These are phyloP conservation scores for Paraglomus occultum DNA, from an alignment of 192 early-diverging fungal genomes.

Conservation along the genomic window DNA sequence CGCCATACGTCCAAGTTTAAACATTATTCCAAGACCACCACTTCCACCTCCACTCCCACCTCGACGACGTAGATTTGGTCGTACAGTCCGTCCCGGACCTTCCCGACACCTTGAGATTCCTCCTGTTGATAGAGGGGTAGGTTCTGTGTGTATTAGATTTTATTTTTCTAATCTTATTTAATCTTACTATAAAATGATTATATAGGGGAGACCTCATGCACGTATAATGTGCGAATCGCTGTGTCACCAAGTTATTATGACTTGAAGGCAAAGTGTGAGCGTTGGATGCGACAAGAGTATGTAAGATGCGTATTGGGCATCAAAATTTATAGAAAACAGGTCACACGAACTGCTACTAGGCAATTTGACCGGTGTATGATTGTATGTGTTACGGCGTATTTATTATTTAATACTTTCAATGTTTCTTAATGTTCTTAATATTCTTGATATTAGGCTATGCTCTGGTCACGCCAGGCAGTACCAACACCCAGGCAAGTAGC, in stretches of 20 bases:
- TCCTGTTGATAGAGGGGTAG: constrained; percentile 7
- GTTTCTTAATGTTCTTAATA: constrained; percentile 1
- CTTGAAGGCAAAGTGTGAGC: not conserved
- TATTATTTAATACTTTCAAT: constrained; percentile 18
- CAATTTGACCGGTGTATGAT: constrained; percentile 13
- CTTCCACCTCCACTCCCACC: not conserved
- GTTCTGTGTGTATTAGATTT: constrained; percentile 20
- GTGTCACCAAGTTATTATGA: not conserved
- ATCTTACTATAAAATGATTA: constrained; percentile 24
- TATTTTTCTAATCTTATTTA: constrained; percentile 13
- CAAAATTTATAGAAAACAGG: not conserved
- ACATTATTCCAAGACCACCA: constrained; percentile 7
- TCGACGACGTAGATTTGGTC: not conserved
- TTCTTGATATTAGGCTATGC: constrained; percentile 4
- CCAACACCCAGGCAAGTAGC: constrained; percentile 2
- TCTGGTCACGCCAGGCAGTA: not conserved
- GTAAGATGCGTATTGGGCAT: constrained; percentile 22
- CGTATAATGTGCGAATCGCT: constrained; percentile 14
- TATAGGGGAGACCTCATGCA: constrained; percentile 26
- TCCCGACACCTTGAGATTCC: constrained; percentile 17
- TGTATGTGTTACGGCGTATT: constrained; percentile 17
- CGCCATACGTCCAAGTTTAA: not conserved
- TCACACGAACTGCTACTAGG: not conserved
- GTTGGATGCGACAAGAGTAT: constrained; percentile 19
- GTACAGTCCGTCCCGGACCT: not conserved